Base-by-base conservation (phyloP, 2,329 filamentous ascomycete species). In the Tolypocladium nubicola region DNA sequence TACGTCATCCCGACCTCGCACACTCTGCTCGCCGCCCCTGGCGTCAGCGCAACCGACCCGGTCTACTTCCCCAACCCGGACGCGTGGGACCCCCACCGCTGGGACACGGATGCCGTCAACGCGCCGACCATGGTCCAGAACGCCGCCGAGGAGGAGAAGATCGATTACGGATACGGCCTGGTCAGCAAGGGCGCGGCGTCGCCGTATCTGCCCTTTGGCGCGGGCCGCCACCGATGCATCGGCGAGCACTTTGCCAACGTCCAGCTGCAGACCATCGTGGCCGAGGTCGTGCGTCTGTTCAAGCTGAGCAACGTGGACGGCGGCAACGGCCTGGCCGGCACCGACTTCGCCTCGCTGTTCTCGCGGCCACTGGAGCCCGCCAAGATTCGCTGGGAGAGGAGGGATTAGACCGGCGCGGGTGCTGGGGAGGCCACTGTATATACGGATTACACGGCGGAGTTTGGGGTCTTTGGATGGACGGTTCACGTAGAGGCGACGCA, bases 231-330 rank as follows among this genome's bases (percentile, higher is more conserved):
- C 75, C 82, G 93, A 63, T 97, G 93, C 75, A 97, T 97, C 68
- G 93, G 93, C 63, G 93, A 97, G 79, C 90, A 96, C 68, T 97
- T 97, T 71, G 93, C 93, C 64, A 96, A 95, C 70, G 80, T 95
- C 58, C 93, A 97, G 75, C 79, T 97, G 61, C 87, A 92, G 70
- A 91, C 90, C 50, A 95, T 97, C 63, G 77, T 87, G 14, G 90
- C 86, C 54, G 85, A 85, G 58, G 76, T 92, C 62, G 88, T 96
- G 45, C 82, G 90, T 54, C 71, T 84, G 56, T 89, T 96, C 77
- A 93, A 90, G 76, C 83, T 96, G 70, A 79, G 80, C 67, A 95
- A 90, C 65, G 71, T 85, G 2, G 84, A 88, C 64, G 87, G 88
- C n/a, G 83, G 81, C 69, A 76, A 83, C 67, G 81, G 80, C 39